Conservation (phyloP, 2,329 filamentous ascomycete species). For the Aciculosporium take region DNA sequence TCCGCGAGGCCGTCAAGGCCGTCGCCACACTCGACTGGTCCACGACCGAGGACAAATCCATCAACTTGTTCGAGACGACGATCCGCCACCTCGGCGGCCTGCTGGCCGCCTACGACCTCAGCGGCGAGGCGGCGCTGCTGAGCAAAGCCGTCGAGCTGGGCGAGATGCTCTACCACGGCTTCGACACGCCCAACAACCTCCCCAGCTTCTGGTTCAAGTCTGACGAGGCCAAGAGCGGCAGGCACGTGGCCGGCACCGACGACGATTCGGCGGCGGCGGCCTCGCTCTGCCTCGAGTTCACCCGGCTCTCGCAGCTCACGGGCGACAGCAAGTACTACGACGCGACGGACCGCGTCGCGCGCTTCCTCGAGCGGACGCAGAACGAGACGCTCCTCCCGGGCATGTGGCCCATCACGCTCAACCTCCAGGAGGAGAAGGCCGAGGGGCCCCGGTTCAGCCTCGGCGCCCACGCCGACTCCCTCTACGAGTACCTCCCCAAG, state of each 20-base stretch:
- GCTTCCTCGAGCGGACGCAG: constrained; percentile 54
- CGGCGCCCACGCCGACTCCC: constrained; percentile 40
- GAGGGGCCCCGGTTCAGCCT: constrained; percentile 31
- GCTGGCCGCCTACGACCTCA: constrained; percentile 36
- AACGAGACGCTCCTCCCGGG: constrained; percentile 57
- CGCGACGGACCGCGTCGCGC: constrained; percentile 58
- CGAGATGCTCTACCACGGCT: constrained; percentile 39
- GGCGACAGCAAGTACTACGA: constrained; percentile 63
- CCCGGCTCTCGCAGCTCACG: constrained; percentile 58
- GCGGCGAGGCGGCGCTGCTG: constrained; percentile 29
- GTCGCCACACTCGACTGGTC: constrained; percentile 37
- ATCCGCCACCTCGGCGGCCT: constrained; percentile 33
- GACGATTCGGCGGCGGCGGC: constrained; percentile 36
- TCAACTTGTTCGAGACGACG: constrained; percentile 40
- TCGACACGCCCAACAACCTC: constrained; percentile 40
- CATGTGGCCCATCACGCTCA: constrained; percentile 58
- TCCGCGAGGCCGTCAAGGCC: constrained; percentile 36
- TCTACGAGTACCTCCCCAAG: constrained; percentile 49
- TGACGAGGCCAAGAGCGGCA: constrained; percentile 23
- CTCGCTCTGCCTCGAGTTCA: constrained; percentile 64
- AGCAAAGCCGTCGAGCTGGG: constrained; percentile 36
- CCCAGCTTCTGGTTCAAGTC: constrained; percentile 35
- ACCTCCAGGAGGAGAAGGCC: constrained; percentile 42
- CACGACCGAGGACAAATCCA: constrained; percentile 24
- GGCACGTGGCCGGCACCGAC: constrained; percentile 35